Conservation (phyloP, 805 yeast species). For the Sugiyamaella lignohabitans region DNA sequence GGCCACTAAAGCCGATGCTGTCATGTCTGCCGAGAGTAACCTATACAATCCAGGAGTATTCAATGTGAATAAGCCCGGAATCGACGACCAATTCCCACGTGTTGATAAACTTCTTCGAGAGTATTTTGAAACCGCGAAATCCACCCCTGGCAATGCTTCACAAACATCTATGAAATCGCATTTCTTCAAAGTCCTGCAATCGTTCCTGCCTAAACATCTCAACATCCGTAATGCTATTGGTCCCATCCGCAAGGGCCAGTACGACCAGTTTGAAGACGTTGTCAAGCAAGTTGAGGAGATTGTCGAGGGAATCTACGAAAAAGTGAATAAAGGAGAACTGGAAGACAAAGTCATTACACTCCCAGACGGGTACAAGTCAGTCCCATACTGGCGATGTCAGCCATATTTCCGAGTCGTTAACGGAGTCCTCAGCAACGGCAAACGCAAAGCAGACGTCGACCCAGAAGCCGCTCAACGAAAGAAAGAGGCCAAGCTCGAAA, state of each 20-base stretch:
- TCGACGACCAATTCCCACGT: constrained; percentile 70
- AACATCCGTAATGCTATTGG: constrained; percentile 76
- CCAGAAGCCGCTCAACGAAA: background rate
- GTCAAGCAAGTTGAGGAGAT: constrained; percentile 61
- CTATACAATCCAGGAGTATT: constrained; percentile 90
- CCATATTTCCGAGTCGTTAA: constrained; percentile 88
- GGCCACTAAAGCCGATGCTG: constrained; percentile 71
- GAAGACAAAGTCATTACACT: constrained; percentile 53
- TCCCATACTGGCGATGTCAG: constrained; percentile 96
- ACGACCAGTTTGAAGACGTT: constrained; percentile 47
- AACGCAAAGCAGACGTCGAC: constrained; percentile 12
- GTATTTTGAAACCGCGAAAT: constrained; percentile 75
- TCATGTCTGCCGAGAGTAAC: constrained; percentile 97
- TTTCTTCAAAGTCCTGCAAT: constrained; percentile 76
- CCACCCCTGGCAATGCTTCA: constrained; percentile 62
- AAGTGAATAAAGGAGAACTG: constrained; percentile 41
- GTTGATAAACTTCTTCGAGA: constrained; percentile 79
- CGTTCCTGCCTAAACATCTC: constrained; percentile 70
- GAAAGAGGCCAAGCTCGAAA: background rate
- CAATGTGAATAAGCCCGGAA: constrained; percentile 30
- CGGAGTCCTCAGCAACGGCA: constrained; percentile 46
- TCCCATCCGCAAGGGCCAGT: constrained; percentile 38
- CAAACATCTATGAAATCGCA: constrained; percentile 85
- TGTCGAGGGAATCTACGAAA: constrained; percentile 47
- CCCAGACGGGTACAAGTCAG: constrained; percentile 61